Conservation (phyloP, 2,329 filamentous ascomycete species). For the Colletotrichum cordylinicola region DNA sequence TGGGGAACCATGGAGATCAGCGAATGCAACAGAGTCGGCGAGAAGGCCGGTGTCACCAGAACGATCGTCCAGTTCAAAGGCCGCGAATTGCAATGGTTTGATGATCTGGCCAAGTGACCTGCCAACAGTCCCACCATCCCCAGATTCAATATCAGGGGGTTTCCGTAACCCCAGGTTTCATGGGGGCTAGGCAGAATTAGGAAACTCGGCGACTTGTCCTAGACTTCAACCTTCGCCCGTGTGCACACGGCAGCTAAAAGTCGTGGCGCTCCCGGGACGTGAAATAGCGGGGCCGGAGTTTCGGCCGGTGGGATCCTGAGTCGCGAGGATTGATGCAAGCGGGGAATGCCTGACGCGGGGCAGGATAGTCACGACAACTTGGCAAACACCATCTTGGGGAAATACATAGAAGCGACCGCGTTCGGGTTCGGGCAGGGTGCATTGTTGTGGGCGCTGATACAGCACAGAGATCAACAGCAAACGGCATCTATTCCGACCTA, state of each 20-base stretch:
- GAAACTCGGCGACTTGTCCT: conserved; percentile 12
- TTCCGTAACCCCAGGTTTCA: not conserved
- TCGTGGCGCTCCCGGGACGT: not conserved
- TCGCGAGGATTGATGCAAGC: not conserved
- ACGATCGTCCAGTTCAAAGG: not conserved
- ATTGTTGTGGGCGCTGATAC: not conserved
- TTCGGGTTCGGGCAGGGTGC: not conserved
- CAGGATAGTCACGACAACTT: not conserved
- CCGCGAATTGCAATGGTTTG: not conserved
- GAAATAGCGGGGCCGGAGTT: conserved; percentile 8
- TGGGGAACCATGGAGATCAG: not conserved
- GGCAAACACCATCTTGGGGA: not conserved
- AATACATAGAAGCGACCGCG: not conserved
- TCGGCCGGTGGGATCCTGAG: not conserved
- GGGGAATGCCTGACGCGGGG: not conserved
- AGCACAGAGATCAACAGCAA: not conserved
- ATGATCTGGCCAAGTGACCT: not conserved
- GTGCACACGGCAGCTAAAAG: not conserved
- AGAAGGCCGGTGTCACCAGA: not conserved
- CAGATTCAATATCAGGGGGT: not conserved
- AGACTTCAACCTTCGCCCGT: not conserved
- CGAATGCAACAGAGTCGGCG: not conserved
- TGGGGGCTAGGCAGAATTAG: not conserved
- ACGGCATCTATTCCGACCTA: not conserved
- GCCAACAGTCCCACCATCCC: not conserved